phyloP scores from a whole-genome alignment of 495 filamentous ascomycete species.

The Aspergillus avenaceus region DNA sequence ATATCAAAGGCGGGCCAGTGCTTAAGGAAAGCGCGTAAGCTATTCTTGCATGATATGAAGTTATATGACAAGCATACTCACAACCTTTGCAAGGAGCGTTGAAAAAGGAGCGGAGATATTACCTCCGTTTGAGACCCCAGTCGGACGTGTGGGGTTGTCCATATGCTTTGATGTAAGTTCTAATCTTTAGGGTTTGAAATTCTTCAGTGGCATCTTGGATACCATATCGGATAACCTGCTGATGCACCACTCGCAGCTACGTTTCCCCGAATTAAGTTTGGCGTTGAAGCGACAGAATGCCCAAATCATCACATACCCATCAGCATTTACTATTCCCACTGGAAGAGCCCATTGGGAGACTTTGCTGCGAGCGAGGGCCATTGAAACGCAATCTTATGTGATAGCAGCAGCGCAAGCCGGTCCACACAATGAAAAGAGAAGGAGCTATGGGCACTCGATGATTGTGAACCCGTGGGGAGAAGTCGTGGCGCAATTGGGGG shows the following conservation, averaged over 20 bases:
- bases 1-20: conserved; percentile 57
- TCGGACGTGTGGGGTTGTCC: conserved; percentile 71
- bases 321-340: conserved; percentile 86
- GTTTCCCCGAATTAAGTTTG: conserved; percentile 76
- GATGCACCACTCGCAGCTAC: conserved; percentile 37
- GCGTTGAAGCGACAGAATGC: conserved; percentile 62
- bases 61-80: not conserved
- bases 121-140: conserved; percentile 64
- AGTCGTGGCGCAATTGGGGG: conserved; percentile 61
- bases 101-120: conserved; percentile 56
- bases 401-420: conserved; percentile 85
- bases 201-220: not conserved
- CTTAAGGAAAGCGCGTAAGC: conserved; percentile 58
- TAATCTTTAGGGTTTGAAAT: no score
- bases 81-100: conserved; percentile 40
- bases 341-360: conserved; percentile 82
- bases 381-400: conserved; percentile 86
- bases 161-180: conserved; percentile 88
- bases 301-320: conserved; percentile 81
- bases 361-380: conserved; percentile 74
- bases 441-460: conserved; percentile 86
- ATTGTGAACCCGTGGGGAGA: conserved; percentile 87
- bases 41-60: not conserved
- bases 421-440: conserved; percentile 70
- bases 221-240: not conserved